Percentiles rank a stretch among this genome's conserved stretches.
Evolutionary conservation across 1,284 basidiomycete genomes (phyloP).

Genomic region (Afroboletus lepidellus): DNA sequence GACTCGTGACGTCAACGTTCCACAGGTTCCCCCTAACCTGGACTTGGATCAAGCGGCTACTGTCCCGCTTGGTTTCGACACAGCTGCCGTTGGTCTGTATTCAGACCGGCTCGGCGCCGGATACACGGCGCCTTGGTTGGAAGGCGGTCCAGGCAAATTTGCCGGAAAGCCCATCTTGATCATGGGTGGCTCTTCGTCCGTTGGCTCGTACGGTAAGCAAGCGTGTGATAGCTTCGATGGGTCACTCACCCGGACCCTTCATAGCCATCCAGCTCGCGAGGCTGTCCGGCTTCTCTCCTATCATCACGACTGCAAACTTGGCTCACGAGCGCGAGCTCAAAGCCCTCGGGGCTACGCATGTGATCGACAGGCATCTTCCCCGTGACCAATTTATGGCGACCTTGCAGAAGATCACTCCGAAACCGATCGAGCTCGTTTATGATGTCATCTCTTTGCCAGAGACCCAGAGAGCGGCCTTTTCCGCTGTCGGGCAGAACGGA

Average conservation of each 20-base stretch:
- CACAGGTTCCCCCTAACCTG: slow-evolving; percentile 27
- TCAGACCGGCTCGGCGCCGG: slow-evolving; percentile 25
- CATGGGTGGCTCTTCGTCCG: slow-evolving; percentile 44
- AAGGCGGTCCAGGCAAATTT: slow-evolving; percentile 36
- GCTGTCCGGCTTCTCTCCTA: slow-evolving; percentile 51
- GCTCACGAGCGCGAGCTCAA: slow-evolving; percentile 45
- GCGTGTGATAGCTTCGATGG: not conserved
- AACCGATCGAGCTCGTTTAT: slow-evolving; percentile 38
- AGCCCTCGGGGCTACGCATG: slow-evolving; percentile 51
- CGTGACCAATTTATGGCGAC: slow-evolving; percentile 27
- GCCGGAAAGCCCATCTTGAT: slow-evolving; percentile 40
- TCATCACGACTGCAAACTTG: slow-evolving; percentile 51
- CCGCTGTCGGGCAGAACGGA: slow-evolving; percentile 26
- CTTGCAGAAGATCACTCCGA: slow-evolving; percentile 29
- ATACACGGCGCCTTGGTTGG: slow-evolving; percentile 34
- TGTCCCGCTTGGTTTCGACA: slow-evolving; percentile 37
- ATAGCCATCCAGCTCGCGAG: slow-evolving; percentile 55
- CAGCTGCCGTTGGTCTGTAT: slow-evolving; percentile 38
- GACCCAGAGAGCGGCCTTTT: slow-evolving; percentile 33
- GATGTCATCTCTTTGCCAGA: slow-evolving; percentile 38
- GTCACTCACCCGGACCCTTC: not conserved
- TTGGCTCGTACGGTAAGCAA: slow-evolving; percentile 42
- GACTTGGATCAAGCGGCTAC: slow-evolving; percentile 36
- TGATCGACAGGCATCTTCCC: slow-evolving; percentile 45
- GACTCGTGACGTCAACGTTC: slow-evolving; percentile 8